These are phyloP conservation scores for Cicer arietinum DNA, from an alignment of 306 rosid genomes.

Conservation along the genomic window DNA sequence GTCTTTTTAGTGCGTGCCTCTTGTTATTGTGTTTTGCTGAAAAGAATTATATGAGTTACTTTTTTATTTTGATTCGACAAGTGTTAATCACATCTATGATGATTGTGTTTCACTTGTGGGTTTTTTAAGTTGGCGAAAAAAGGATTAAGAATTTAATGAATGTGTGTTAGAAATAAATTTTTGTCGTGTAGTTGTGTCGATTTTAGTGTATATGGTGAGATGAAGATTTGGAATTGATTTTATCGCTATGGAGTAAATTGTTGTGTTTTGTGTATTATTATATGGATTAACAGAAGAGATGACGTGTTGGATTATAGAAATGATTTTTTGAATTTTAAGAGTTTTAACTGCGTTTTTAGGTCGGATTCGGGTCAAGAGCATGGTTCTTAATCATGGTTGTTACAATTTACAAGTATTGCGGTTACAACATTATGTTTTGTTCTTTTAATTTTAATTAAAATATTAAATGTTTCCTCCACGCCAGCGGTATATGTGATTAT, in stretches of 20 bases:
- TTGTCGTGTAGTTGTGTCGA: neutral
- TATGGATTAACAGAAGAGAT: conserved; percentile 2
- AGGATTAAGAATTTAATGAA: neutral
- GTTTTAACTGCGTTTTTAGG: neutral
- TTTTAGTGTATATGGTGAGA: neutral
- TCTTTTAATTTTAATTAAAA: neutral
- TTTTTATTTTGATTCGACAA: neutral
- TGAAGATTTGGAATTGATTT: neutral
- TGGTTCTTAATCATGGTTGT: neutral
- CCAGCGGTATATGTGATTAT: neutral
- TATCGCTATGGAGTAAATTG: neutral
- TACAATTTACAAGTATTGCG: neutral
- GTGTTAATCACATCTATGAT: neutral
- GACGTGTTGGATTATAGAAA: neutral
- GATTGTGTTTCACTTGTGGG: neutral
- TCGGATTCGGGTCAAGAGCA: neutral
- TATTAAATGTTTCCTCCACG: neutral
- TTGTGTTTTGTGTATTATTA: neutral
- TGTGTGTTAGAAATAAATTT: neutral
- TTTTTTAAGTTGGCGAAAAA: neutral
- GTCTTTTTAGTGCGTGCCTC: neutral
- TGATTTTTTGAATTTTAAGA: neutral
- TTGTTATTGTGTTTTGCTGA: neutral
- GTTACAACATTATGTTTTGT: neutral
- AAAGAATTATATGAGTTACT: neutral